Base-by-base conservation (phyloP, 306 rosid genomes). In the Cicer cuneatum region DNA sequence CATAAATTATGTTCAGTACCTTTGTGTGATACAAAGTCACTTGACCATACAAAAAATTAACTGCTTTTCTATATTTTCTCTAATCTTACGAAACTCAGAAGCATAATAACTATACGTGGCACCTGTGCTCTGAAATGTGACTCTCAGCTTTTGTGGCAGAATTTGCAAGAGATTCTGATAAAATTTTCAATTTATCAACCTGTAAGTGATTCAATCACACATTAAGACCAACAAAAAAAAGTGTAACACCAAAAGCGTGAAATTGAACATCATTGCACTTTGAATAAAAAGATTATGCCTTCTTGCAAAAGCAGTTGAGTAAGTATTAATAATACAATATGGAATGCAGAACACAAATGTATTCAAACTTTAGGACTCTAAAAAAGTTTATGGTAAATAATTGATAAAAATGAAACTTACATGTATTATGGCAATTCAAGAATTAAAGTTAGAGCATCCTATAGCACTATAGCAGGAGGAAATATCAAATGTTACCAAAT, bases 51-150 rank as follows among this genome's bases (percentile, higher is more conserved):
- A 10, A 69, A 48, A 29, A 81, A 74, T 3, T 12, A 51, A 13
- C 10, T 7, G 1, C 33, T 29, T 47, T 46, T 45, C 8, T 47
- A 3, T 2, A 4, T 13, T 15, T 6, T 12, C 13, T 8, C 15
- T 33, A 41, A 33, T 40, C 24, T 35, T 66, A 59, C 13, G 60
- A 45, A 74, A 76, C 66, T 61, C 47, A 10, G 13, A 75, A 58
- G 65, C 52, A 14, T n/a, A 69, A 57, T 11, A 42, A 66, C 7
- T 24, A 68, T 69, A 61, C 75, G 47, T 35, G 14, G 85, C 79
- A 93, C 98, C 98, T 93, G 83, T 88, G 87, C 74, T 93, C 98
- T 48, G 60, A 68, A 77, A 89, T 89, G 69, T 93, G 98, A 84
- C 57, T 86, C 83, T 86, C 85, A 39, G 98, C 98, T 84, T 88